Conservation (phyloP, 768 basidiomycete genomes). For the Amanita pseudoporphyria region DNA sequence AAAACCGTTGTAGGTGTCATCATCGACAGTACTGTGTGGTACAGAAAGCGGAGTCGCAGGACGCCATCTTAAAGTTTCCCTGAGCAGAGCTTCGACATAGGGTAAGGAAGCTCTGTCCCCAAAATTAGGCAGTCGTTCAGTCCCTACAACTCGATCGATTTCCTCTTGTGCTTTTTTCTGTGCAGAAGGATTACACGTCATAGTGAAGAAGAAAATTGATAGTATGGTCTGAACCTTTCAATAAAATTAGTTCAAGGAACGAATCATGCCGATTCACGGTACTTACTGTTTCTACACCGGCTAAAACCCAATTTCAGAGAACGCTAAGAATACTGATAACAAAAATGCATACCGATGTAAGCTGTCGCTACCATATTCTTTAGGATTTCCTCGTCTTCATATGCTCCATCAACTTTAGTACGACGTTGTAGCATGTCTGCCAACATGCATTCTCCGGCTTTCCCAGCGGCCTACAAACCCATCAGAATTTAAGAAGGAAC, state of each 20-base stretch:
- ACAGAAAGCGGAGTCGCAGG: constrained; percentile 11
- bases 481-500: background rate
- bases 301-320: background rate
- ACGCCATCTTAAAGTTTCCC: constrained; percentile 13
- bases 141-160: constrained; percentile 12
- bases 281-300: constrained; percentile 3
- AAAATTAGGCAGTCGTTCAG: constrained; percentile 12
- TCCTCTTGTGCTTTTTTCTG: constrained; percentile 13
- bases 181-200: constrained; percentile 13
- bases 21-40: constrained; percentile 12
- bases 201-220: constrained; percentile 10
- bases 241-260: background rate
- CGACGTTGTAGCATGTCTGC: background rate
- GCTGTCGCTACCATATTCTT: background rate
- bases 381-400: background rate
- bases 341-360: background rate
- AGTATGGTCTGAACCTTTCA: background rate
- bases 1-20: constrained; percentile 17
- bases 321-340: background rate
- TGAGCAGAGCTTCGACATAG: constrained; percentile 10
- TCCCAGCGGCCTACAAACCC: background rate
- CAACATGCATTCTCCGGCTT: background rate
- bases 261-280: background rate
- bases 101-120: constrained; percentile 11
- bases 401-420: background rate